Evolutionary conservation across 129 eudicot species (phyloP).

Genomic region (Tagetes patula): DNA sequence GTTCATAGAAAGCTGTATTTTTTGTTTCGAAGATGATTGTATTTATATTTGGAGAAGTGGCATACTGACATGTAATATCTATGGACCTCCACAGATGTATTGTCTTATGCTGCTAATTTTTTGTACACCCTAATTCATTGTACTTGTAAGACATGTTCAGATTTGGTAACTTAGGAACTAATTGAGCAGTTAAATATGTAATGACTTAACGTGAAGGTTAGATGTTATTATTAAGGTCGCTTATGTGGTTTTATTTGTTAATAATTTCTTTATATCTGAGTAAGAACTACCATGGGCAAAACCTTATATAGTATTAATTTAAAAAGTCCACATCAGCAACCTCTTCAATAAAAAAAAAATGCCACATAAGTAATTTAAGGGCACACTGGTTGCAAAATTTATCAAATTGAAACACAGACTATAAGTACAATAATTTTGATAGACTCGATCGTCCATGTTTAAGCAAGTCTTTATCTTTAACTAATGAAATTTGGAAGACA

Average conservation of each 20-base stretch:
- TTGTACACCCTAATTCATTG: background rate
- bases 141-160: background rate
- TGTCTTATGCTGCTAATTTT: background rate
- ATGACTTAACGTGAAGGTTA: background rate
- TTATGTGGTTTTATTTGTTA: background rate
- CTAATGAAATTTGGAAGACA: background rate
- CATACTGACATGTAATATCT: background rate
- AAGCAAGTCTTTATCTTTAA: constrained; percentile 1
- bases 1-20: background rate
- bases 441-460: background rate
- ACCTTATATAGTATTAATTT: background rate
- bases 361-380: background rate
- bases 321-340: background rate
- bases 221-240: background rate
- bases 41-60: background rate
- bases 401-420: background rate
- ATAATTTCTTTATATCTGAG: background rate
- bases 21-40: background rate
- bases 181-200: background rate
- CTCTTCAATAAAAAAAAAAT: background rate
- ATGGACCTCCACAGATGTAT: background rate
- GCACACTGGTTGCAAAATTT: background rate
- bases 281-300: background rate
- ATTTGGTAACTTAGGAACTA: background rate
- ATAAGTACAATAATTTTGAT: background rate